These are phyloP conservation scores for Boletus pseudopeckii DNA, from an alignment of 768 basidiomycete genomes.

Conservation along the genomic window DNA sequence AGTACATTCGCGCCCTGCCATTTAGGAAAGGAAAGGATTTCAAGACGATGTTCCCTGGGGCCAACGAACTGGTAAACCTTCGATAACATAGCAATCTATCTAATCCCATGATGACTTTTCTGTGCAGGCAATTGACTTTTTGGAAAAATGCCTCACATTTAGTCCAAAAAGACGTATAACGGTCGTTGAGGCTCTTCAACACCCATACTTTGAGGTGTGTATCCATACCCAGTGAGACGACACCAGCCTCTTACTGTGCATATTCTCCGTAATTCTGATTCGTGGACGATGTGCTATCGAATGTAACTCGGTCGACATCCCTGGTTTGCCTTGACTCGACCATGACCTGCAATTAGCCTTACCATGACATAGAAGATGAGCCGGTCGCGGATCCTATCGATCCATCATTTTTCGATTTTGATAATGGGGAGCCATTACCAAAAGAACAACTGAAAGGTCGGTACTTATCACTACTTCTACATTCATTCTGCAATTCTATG, in stretches of 20 bases:
- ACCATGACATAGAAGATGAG: conserved; percentile 88
- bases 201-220: conserved; percentile 82
- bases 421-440: conserved; percentile 57
- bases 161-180: conserved; percentile 86
- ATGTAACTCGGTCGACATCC: background rate
- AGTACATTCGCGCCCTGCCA: conserved; percentile 85
- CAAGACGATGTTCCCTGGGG: conserved; percentile 64
- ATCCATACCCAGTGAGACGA: background rate
- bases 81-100: background rate
- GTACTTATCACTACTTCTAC: background rate
- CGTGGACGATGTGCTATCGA: background rate
- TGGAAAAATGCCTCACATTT: conserved; percentile 80
- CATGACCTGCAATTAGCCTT: conserved; percentile 49
- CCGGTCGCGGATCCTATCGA: conserved; percentile 74
- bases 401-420: conserved; percentile 81
- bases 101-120: background rate
- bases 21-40: conserved; percentile 82
- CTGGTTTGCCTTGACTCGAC: background rate
- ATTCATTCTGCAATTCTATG: background rate
- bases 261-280: background rate
- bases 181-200: conserved; percentile 80
- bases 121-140: conserved; percentile 64
- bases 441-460: conserved; percentile 71
- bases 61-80: conserved; percentile 56
- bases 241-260: background rate